A percentile compares a stretch with the other conserved stretches of the same genome.
phyloP scores from a whole-genome alignment of 2,329 filamentous ascomycete species.

The Thelonectria discophora region DNA sequence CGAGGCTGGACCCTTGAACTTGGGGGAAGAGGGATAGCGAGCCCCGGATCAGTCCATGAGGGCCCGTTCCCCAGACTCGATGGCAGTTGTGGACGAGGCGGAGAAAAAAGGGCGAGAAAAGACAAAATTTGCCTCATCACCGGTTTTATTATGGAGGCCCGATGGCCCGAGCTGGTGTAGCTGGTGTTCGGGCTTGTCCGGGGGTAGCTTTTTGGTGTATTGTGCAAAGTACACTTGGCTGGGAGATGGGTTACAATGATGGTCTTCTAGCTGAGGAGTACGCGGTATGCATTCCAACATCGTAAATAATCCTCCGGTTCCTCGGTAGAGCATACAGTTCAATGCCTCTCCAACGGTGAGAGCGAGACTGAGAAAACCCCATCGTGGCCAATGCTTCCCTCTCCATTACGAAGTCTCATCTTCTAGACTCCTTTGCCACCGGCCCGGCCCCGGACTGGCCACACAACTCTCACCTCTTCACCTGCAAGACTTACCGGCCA shows the following conservation, averaged over 20 bases:
- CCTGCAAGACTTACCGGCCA: no score
- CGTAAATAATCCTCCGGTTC: no score
- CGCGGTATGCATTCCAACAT: no score
- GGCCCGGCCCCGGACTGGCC: conserved; percentile 8
- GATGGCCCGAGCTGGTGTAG: conserved; percentile 2
- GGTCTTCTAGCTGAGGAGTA: no score
- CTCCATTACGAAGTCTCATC: conserved; percentile 17
- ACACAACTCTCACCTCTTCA: conserved; percentile 1
- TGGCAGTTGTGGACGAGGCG: background rate
- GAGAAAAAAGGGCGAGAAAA: background rate
- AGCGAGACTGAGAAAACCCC: background rate
- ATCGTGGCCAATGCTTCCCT: conserved; percentile 16
- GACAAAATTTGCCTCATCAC: background rate
- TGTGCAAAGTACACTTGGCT: background rate
- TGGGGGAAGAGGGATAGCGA: background rate
- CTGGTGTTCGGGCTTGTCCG: background rate
- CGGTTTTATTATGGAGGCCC: conserved; percentile 2
- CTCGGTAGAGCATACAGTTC: background rate
- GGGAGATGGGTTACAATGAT: background rate
- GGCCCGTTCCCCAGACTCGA: conserved; percentile 4
- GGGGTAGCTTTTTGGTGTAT: background rate
- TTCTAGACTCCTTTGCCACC: conserved; percentile 4
- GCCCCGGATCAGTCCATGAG: conserved; percentile 3
- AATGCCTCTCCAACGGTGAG: background rate
- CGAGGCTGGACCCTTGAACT: background rate